Conservation (phyloP, 345 rosid genomes). For the Laguncularia racemosa region DNA sequence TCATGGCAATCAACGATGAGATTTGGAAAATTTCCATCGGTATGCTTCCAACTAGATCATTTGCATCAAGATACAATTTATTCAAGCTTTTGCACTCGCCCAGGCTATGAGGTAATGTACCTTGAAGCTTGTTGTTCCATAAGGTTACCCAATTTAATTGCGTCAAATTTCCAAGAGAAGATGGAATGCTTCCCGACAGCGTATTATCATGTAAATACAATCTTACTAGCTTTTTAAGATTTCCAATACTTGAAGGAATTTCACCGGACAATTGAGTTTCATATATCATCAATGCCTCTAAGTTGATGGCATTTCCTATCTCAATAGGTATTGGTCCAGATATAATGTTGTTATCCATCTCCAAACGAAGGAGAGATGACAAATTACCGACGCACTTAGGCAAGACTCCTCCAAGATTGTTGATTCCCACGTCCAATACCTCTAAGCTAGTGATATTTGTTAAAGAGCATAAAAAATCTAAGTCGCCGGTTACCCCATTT, state of each 20-base stretch:
- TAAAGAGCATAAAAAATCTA: slow-evolving; percentile 13
- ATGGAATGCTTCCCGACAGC: slow-evolving; percentile 11
- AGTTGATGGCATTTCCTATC: slow-evolving; percentile 10
- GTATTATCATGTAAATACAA: slow-evolving; percentile 4
- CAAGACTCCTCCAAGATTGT: slow-evolving; percentile 1
- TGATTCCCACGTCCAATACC: fast-evolving
- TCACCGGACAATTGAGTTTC: slow-evolving; percentile 1
- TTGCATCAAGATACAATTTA: slow-evolving; percentile 9
- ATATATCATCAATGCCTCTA: background rate
- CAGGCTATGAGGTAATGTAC: slow-evolving; percentile 16
- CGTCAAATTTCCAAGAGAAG: slow-evolving; percentile 11
- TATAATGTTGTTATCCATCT: background rate
- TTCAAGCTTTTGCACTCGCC: slow-evolving; percentile 8
- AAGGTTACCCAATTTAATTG: background rate
- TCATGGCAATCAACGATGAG: slow-evolving; percentile 8
- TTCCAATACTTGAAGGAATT: slow-evolving; percentile 1
- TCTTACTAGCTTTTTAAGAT: background rate
- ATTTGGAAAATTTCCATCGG: slow-evolving; percentile 12
- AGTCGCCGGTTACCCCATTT: slow-evolving; percentile 8
- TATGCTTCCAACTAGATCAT: slow-evolving; percentile 16
- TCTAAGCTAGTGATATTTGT: slow-evolving; percentile 6
- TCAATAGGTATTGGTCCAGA: slow-evolving; percentile 16
- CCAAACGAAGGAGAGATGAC: background rate
- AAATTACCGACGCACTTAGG: slow-evolving; percentile 11
- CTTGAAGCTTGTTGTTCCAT: slow-evolving; percentile 6